Evolutionary conservation across 768 basidiomycete species (phyloP).

Genomic region (Boletus rex-veris): DNA sequence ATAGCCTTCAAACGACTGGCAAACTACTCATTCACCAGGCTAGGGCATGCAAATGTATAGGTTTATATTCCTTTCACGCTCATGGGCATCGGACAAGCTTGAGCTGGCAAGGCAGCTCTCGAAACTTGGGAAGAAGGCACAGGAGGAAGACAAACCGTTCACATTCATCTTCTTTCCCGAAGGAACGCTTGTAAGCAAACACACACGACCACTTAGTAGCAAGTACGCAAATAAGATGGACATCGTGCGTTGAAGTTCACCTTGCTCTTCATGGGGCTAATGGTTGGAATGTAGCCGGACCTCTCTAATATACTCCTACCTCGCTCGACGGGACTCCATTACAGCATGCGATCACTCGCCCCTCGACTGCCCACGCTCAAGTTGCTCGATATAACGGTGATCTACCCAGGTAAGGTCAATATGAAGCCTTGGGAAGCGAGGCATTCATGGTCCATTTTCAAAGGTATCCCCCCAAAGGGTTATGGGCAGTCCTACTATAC

Average conservation of each 20-base stretch:
- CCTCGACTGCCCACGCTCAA: constrained; percentile 74
- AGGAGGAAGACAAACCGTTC: constrained; percentile 64
- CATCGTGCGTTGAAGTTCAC: constrained; percentile 57
- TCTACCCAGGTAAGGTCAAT: constrained; percentile 70
- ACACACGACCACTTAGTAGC: constrained; percentile 82
- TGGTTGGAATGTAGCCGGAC: constrained; percentile 53
- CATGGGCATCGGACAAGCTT: constrained; percentile 81
- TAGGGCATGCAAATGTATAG: constrained; percentile 92
- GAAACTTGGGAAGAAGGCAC: constrained; percentile 64
- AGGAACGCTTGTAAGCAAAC: constrained; percentile 86
- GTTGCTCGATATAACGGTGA: constrained; percentile 86
- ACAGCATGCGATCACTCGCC: constrained; percentile 75
- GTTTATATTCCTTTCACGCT: constrained; percentile 90
- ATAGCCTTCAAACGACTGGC: background rate
- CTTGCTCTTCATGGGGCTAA: constrained; percentile 11
- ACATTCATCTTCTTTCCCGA: constrained; percentile 92
- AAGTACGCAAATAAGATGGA: constrained; percentile 87
- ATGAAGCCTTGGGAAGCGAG: background rate
- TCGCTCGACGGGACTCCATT: constrained; percentile 87
- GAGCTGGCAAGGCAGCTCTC: constrained; percentile 65
- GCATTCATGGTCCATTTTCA: background rate
- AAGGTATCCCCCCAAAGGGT: constrained; percentile 72
- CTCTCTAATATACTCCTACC: constrained; percentile 82
- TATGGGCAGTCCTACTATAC: constrained; percentile 92
- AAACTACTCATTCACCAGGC: constrained; percentile 1